Evolutionary conservation across 805 yeast species (phyloP).

Genomic region (Candida awuae): DNA sequence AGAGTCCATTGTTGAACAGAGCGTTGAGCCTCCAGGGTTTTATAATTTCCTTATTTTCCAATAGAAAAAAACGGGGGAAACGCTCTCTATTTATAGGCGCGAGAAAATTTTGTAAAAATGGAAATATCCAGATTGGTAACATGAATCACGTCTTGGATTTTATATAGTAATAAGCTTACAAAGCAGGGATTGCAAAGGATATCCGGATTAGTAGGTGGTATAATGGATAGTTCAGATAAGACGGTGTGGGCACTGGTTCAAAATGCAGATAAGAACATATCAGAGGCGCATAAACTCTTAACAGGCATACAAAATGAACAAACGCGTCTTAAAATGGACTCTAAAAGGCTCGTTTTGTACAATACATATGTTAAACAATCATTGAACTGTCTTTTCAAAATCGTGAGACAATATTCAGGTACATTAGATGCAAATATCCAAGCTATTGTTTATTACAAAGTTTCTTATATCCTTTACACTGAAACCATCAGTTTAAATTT

Average conservation of each 20-base stretch:
- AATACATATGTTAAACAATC: slow-evolving; percentile 29
- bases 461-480: slow-evolving; percentile 31
- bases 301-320: background rate
- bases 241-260: no score
- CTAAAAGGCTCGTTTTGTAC: slow-evolving; percentile 21
- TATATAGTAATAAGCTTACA: no score
- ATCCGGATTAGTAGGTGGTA: no score
- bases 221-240: no score
- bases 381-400: slow-evolving; percentile 30
- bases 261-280: no score
- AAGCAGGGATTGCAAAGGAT: no score
- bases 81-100: slow-evolving; percentile 13
- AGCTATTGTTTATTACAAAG: slow-evolving; percentile 28
- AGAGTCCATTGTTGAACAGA: slow-evolving; percentile 57
- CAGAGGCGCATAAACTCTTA: background rate
- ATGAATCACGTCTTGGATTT: no score
- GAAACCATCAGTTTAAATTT: slow-evolving; percentile 36
- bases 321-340: background rate
- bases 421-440: slow-evolving; percentile 28
- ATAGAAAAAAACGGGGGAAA: slow-evolving; percentile 4
- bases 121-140: background rate
- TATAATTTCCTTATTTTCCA: no score
- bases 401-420: slow-evolving; percentile 26
- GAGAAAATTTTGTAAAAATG: background rate
- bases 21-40: no score